Evolutionary conservation across 2,329 filamentous ascomycete genomes (phyloP).

Genomic region (Berkeleyomyces basicola): DNA sequence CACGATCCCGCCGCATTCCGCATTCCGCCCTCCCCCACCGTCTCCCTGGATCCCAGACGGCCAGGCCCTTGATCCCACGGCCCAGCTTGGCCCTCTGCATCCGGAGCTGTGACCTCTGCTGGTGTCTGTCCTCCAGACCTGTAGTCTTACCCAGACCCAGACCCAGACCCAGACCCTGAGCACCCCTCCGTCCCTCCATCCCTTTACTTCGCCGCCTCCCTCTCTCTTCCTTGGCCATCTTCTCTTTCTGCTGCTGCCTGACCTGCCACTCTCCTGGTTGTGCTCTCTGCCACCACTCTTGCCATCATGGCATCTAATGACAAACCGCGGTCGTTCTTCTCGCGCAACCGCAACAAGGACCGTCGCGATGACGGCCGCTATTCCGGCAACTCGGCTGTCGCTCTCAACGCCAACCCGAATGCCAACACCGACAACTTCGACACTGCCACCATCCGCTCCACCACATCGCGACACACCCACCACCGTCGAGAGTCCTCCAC

Average conservation of each 20-base stretch:
- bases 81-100: not conserved
- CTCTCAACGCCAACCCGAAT: conserved; percentile 47
- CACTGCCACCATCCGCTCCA: conserved; percentile 12
- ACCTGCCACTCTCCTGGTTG: conserved; percentile 21
- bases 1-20: not conserved
- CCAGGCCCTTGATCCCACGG: too few species aligned
- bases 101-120: too few species aligned
- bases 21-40: too few species aligned
- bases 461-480: conserved; percentile 20
- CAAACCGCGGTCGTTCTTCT: conserved; percentile 66
- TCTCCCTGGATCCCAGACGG: not conserved
- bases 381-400: conserved; percentile 39
- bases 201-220: not conserved
- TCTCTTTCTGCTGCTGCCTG: not conserved
- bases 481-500: conserved; percentile 58
- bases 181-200: not conserved
- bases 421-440: conserved; percentile 33
- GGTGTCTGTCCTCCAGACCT: not conserved
- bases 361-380: conserved; percentile 44
- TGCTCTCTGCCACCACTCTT: conserved; percentile 58
- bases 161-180: not conserved
- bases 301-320: conserved; percentile 52
- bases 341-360: conserved; percentile 63
- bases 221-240: not conserved
- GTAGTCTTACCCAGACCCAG: not conserved